Conservation (phyloP, 1,284 basidiomycete genomes). For the Sanghuangporus baumii region DNA sequence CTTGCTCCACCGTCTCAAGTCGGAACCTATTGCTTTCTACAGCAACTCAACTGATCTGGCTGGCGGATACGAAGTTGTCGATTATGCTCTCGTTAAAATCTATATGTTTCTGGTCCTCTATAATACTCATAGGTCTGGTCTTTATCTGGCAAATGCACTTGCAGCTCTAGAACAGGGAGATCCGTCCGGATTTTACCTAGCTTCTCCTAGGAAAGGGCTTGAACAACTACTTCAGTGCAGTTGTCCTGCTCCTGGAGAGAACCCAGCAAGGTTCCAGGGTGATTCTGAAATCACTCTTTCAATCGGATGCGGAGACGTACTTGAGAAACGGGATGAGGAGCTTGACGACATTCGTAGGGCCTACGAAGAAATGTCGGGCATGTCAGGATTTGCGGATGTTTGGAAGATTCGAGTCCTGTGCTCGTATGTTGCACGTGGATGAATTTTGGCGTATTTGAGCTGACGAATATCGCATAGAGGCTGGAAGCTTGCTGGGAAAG, state of each 20-base stretch:
- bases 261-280: constrained; percentile 15
- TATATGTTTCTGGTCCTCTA: constrained; percentile 18
- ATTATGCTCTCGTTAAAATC: constrained; percentile 11
- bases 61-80: constrained; percentile 15
- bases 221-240: constrained; percentile 3
- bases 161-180: constrained; percentile 18
- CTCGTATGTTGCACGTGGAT: not conserved
- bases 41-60: not conserved
- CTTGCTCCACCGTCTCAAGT: not conserved
- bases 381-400: constrained; percentile 5
- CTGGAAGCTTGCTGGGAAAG: constrained; percentile 13
- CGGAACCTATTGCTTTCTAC: constrained; percentile 3
- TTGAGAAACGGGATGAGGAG: not conserved
- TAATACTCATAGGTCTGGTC: constrained; percentile 7
- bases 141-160: constrained; percentile 8
- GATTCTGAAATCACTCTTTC: constrained; percentile 4
- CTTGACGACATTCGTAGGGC: not conserved
- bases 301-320: constrained; percentile 10
- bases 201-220: not conserved
- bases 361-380: constrained; percentile 6
- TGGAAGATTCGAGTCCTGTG: not conserved
- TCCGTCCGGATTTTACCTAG: constrained; percentile 11
- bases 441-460: not conserved
- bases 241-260: constrained; percentile 4
- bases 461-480: not conserved